These are phyloP conservation scores for Haberlea rhodopensis DNA, from an alignment of 257 asterid species.

Conservation along the genomic window DNA sequence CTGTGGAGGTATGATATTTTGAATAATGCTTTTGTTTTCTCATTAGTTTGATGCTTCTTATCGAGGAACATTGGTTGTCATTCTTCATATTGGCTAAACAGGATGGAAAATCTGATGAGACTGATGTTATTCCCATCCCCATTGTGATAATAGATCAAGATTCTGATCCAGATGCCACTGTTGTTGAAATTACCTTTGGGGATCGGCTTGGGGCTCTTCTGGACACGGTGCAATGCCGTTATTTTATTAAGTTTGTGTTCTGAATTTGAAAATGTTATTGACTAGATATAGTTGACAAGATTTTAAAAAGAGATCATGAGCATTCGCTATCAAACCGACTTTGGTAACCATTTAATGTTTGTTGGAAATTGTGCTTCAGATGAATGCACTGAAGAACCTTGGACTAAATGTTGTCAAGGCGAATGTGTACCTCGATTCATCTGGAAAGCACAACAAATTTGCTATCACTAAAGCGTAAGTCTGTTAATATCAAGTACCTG, in stretches of 20 bases:
- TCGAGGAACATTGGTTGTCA: conserved; percentile 19
- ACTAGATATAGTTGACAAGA: neutral
- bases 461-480: conserved; percentile 85
- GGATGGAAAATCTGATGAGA: conserved; percentile 62
- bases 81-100: conserved; percentile 36
- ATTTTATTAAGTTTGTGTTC: conserved; percentile 14
- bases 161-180: conserved; percentile 81
- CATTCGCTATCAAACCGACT: conserved; percentile 12
- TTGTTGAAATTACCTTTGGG: conserved; percentile 90
- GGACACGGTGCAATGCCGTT: conserved; percentile 59
- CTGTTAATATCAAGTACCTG: conserved; percentile 6
- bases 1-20: conserved; percentile 67
- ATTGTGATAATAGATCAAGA: conserved; percentile 85
- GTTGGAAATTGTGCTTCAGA: conserved; percentile 48
- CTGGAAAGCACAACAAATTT: conserved; percentile 93
- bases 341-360: conserved; percentile 26
- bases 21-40: conserved; percentile 18
- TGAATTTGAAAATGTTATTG: neutral
- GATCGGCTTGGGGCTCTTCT: conserved; percentile 96
- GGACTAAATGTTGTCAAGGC: conserved; percentile 95
- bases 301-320: conserved; percentile 3
- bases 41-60: conserved; percentile 7
- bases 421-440: conserved; percentile 83
- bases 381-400: conserved; percentile 77
- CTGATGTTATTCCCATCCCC: conserved; percentile 67